phyloP scores from a whole-genome alignment of 805 yeast genomes.

The Saccharomycopsis vini region DNA sequence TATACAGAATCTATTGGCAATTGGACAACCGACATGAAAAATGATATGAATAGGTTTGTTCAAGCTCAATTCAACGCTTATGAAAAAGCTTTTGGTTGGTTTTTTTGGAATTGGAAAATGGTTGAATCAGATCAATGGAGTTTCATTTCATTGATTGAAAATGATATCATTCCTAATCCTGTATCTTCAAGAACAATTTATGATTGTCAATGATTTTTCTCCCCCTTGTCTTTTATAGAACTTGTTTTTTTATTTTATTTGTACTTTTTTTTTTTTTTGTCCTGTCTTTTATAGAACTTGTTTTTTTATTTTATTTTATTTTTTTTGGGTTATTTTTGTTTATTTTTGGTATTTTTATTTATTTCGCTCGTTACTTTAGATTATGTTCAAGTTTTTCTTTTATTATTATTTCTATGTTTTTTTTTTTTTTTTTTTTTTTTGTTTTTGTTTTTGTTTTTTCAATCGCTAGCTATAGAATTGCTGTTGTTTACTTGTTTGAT shows the following conservation, averaged over 20 bases:
- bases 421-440: too few relatives aligned
- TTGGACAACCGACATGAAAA: constrained; percentile 37
- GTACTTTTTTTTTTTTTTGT: neutral
- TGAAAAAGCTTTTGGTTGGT: constrained; percentile 45
- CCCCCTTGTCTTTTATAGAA: too few relatives aligned
- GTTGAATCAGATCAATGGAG: constrained; percentile 65
- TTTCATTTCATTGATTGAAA: constrained; percentile 38
- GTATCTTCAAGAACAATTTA: constrained; percentile 39
- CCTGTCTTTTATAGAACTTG: neutral
- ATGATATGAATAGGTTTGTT: constrained; percentile 41
- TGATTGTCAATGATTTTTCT: constrained; percentile 13
- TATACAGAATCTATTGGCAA: constrained; percentile 28
- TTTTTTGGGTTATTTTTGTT: neutral
- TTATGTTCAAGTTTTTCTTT: neutral
- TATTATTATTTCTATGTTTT: too few relatives aligned
- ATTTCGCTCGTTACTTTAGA: too few relatives aligned
- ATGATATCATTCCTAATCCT: constrained; percentile 56
- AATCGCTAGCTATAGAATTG: too few relatives aligned
- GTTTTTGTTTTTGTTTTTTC: too few relatives aligned
- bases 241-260: neutral
- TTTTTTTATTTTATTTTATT: too few relatives aligned
- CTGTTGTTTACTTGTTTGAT: too few relatives aligned
- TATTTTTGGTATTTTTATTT: too few relatives aligned
- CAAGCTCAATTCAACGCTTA: constrained; percentile 55
- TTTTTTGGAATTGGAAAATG: constrained; percentile 67